Base-by-base conservation (phyloP, 345 rosid genomes). In the Arabidopsis thaliana region DNA sequence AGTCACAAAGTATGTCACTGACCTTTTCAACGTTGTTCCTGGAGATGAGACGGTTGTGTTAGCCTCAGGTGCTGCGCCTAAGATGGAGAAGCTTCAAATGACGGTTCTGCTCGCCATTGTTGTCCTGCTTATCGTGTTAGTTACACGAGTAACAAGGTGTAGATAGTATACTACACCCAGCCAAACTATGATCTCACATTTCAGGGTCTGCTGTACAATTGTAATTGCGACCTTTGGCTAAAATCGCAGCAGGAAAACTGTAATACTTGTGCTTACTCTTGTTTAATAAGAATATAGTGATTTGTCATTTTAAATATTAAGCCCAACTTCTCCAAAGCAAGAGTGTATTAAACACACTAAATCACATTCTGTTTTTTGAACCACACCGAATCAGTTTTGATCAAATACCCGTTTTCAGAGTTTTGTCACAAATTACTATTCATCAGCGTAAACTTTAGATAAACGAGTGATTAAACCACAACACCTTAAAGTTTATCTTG, bases 81-180 rank as follows among this genome's bases (percentile, higher is more conserved):
- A 87, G 12, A 86, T 87, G 75, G 85, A 88, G 67, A 89, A 82
- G 81, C 84, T 95, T 69, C 84, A 88, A 52, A 77, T 80, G 63
- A 87, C 96, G 13, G 87, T 92, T 78, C 74, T 90, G 78, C 84
- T 95, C 11, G 72, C 97, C 4, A 72, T 89, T 23, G 66, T 88
- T 79, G 93, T 90, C 37, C 78, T 95, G 60, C 78, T 95, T 85
- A 67, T 89, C 8, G 97, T 95, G 82, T 87, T 83, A 8, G 87
- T 87, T 70, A 73, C 82, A 65, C 88, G 96, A 85, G 85, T 72
- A 55, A 70, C 51, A 4, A 72, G 69, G 66, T 87, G 82, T 72
- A 45, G 65, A 61, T 60, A 37, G 70, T 41, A 40, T 7, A 59
- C 11, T 4, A 33, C 33, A 8, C 5, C 13, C 12, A 20, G 48